Evolutionary conservation across 2,329 filamentous ascomycete species (phyloP).

Genomic region (Ascochyta rabiei): DNA sequence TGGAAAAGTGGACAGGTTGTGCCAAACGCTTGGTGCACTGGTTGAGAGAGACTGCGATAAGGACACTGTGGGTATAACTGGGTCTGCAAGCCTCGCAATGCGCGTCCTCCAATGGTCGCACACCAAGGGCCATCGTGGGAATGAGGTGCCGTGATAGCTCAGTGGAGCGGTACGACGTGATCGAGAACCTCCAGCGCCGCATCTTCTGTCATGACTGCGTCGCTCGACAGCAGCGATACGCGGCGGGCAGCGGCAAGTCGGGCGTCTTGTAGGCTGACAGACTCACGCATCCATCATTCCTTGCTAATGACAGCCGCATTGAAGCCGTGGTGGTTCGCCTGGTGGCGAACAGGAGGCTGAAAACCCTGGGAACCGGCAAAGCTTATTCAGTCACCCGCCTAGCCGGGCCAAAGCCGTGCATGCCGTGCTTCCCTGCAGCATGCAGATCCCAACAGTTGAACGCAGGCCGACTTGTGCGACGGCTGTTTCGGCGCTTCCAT

Average conservation of each 20-base stretch:
- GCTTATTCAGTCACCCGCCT: slow-evolving; percentile 28
- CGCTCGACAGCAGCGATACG: background rate
- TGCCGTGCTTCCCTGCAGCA: slow-evolving; percentile 3
- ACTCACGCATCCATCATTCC: no score
- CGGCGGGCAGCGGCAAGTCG: background rate
- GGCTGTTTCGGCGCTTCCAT: slow-evolving; percentile 25
- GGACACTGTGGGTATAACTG: slow-evolving; percentile 43
- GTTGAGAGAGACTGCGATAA: slow-evolving; percentile 45
- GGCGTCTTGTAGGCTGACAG: no score
- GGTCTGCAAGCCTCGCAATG: slow-evolving; percentile 34
- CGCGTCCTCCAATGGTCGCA: slow-evolving; percentile 37
- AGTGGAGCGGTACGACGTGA: slow-evolving; percentile 22
- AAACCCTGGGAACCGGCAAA: slow-evolving; percentile 29
- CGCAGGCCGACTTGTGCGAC: slow-evolving; percentile 18
- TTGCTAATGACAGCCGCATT: slow-evolving; percentile 17
- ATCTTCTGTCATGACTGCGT: background rate
- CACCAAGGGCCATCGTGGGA: slow-evolving; percentile 29
- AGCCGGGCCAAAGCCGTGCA: slow-evolving; percentile 13
- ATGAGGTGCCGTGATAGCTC: slow-evolving; percentile 8
- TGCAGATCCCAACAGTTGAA: slow-evolving; percentile 33
- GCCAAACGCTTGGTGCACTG: slow-evolving; percentile 31
- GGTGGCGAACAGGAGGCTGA: slow-evolving; percentile 37
- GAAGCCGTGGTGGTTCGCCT: slow-evolving; percentile 19
- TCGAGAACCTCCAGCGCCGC: slow-evolving; percentile 19
- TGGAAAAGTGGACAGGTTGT: slow-evolving; percentile 40